A percentile compares a stretch with the other conserved stretches of the same genome.
Conservation (phyloP, 176 grass and related monocot species). For the Bromus sterilis region DNA sequence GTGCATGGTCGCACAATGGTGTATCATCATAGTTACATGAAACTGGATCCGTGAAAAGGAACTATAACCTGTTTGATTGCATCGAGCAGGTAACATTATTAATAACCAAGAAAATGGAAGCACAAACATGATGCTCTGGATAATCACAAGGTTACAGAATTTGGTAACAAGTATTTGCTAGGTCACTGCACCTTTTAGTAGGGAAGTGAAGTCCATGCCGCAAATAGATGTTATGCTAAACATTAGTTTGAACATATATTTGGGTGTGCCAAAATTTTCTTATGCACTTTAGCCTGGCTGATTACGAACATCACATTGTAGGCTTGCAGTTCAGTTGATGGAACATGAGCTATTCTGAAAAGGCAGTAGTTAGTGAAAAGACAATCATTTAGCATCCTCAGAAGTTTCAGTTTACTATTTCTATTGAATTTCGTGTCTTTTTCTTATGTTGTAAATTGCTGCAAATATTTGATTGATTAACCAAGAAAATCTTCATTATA, state of each 20-base stretch:
- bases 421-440: background rate
- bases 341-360: background rate
- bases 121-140: background rate
- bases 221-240: background rate
- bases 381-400: background rate
- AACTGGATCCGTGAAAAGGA: background rate
- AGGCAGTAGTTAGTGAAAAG: background rate
- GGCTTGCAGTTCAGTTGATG: background rate
- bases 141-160: background rate
- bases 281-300: background rate
- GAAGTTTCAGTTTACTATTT: conserved; percentile 1
- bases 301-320: background rate
- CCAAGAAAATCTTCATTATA: conserved; percentile 7
- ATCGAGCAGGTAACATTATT: background rate
- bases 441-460: background rate
- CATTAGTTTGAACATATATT: background rate
- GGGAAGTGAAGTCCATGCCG: background rate
- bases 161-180: background rate
- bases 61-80: background rate
- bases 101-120: background rate
- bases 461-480: background rate
- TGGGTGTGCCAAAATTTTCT: background rate
- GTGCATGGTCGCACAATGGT: background rate
- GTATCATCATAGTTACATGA: background rate
- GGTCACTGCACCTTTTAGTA: background rate